A percentile compares a stretch with the other conserved stretches of the same genome.
Evolutionary conservation across 1,139 yeast genomes (phyloP).

Genomic region (Candida sojae): DNA sequence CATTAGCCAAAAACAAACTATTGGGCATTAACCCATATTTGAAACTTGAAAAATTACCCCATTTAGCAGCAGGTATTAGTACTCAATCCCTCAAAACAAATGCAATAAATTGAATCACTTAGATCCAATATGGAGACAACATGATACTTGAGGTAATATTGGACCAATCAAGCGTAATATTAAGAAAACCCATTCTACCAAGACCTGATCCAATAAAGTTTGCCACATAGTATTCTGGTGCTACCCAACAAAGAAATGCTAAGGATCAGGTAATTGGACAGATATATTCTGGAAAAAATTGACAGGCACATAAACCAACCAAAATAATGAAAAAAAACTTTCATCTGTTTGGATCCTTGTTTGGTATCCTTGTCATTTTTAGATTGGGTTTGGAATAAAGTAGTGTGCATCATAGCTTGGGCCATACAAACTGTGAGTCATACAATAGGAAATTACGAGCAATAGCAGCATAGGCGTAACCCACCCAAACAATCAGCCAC

Average conservation of each 20-base stretch:
- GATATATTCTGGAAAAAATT: conserved; percentile 43
- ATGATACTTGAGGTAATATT: conserved; percentile 45
- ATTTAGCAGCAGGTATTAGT: conserved; percentile 42
- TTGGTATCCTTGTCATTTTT: conserved; percentile 20
- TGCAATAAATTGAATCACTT: conserved; percentile 42
- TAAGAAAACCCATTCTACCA: conserved; percentile 48
- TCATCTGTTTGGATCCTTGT: conserved; percentile 32
- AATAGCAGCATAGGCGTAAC: conserved; percentile 48
- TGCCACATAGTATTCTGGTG: conserved; percentile 34
- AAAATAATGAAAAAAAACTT: conserved; percentile 32
- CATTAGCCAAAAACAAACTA: conserved; percentile 32
- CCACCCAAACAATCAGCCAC: conserved; percentile 51
- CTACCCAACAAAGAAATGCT: conserved; percentile 47
- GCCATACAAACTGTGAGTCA: conserved; percentile 49
- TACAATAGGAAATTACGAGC: conserved; percentile 41
- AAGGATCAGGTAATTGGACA: conserved; percentile 45
- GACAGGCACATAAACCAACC: conserved; percentile 38
- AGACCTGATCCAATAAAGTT: conserved; percentile 48
- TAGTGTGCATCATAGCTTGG: conserved; percentile 51
- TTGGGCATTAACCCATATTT: conserved; percentile 45
- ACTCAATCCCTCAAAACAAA: conserved; percentile 45
- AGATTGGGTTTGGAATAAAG: conserved; percentile 39
- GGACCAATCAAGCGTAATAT: conserved; percentile 48
- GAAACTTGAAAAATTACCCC: conserved; percentile 27
- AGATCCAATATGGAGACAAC: conserved; percentile 50